phyloP scores from a whole-genome alignment of 192 early-diverging fungal genomes.

The Thoreauomyces humboldtii region DNA sequence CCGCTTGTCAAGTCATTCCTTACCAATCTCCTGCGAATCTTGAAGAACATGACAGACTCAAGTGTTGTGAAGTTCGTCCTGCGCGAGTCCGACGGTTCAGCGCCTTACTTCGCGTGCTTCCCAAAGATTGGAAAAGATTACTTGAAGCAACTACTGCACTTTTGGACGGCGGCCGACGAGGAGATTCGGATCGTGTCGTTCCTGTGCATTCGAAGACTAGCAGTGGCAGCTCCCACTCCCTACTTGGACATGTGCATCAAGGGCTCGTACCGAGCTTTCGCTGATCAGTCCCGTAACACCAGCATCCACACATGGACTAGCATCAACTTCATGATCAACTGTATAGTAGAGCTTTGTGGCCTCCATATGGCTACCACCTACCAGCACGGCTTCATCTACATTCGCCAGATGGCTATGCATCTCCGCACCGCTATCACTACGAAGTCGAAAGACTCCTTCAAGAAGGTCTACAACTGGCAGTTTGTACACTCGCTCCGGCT shows the following conservation, averaged over 20 bases:
- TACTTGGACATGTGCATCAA: conserved; percentile 72
- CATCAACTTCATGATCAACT: conserved; percentile 91
- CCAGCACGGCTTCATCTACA: conserved; percentile 89
- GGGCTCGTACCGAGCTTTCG: conserved; percentile 79
- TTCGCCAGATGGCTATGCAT: conserved; percentile 90
- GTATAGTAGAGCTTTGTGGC: conserved; percentile 85
- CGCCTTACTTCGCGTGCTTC: conserved; percentile 80
- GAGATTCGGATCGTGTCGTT: conserved; percentile 77
- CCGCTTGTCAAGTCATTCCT: conserved; percentile 83
- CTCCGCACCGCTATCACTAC: conserved; percentile 84
- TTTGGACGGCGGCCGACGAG: conserved; percentile 67
- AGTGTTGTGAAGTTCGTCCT: conserved; percentile 83
- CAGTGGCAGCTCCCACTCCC: conserved; percentile 47
- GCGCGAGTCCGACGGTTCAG: conserved; percentile 73
- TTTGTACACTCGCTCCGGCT: conserved; percentile 89
- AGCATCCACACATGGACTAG: conserved; percentile 75
- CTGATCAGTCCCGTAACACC: conserved; percentile 72
- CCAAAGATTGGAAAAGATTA: conserved; percentile 77
- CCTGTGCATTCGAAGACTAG: conserved; percentile 77
- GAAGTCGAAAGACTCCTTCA: conserved; percentile 82
- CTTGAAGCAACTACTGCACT: conserved; percentile 64
- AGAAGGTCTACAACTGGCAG: conserved; percentile 96
- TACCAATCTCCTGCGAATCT: conserved; percentile 66
- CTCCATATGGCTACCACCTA: conserved; percentile 76
- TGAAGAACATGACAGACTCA: conserved; percentile 79